Conservation (phyloP, 73 alveolate species). For the Diophrys appendiculata region DNA sequence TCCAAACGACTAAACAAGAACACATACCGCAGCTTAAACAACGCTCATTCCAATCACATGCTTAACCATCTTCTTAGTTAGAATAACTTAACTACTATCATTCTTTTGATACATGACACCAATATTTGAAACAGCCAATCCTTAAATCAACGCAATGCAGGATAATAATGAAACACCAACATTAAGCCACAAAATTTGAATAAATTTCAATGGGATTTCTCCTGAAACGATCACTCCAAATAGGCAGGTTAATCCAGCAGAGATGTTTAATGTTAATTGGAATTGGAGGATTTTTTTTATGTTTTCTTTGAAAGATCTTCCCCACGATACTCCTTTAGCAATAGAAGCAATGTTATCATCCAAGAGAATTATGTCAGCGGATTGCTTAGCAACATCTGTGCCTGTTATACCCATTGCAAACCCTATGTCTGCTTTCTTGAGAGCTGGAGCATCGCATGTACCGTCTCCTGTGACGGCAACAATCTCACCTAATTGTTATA, state of each 20-base stretch:
- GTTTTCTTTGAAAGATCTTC: conserved; percentile 81
- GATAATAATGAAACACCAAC: conserved; percentile 85
- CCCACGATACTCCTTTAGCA: conserved; percentile 81
- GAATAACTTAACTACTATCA: conserved; percentile 76
- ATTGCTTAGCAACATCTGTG: conserved; percentile 83
- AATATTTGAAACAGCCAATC: conserved; percentile 77
- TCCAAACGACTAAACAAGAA: conserved; percentile 52
- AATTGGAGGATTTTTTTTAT: conserved; percentile 83
- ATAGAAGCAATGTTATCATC: conserved; percentile 78
- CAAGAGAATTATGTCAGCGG: conserved; percentile 76
- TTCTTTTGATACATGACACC: conserved; percentile 75
- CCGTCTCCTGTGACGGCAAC: conserved; percentile 99
- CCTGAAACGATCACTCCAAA: conserved; percentile 71
- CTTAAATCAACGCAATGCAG: conserved; percentile 92
- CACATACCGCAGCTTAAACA: conserved; percentile 46
- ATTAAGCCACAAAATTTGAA: conserved; percentile 90
- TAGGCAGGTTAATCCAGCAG: conserved; percentile 76
- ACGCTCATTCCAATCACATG: conserved; percentile 67
- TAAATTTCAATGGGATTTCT: conserved; percentile 80
- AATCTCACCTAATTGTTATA: conserved; percentile 87
- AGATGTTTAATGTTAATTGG: conserved; percentile 79
- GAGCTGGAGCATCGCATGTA: conserved; percentile 97
- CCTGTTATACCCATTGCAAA: conserved; percentile 90
- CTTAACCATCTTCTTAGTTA: conserved; percentile 71
- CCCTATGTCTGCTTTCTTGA: conserved; percentile 79